phyloP scores from a whole-genome alignment of 2,329 filamentous ascomycete species.

The Aspergillus ochraceus region DNA sequence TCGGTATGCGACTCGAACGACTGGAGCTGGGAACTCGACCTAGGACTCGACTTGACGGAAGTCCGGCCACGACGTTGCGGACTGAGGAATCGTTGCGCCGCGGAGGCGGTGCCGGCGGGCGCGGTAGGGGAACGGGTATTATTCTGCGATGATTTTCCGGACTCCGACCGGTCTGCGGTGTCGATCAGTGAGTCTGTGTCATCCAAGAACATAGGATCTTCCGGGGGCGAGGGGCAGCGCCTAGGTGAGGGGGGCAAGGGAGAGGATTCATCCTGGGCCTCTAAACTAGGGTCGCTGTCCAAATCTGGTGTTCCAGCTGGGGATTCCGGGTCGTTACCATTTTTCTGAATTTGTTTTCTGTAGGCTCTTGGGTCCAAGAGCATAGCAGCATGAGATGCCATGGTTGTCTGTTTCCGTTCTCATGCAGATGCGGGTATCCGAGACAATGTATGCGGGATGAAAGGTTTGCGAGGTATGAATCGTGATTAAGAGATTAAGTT shows the following conservation, averaged over 20 bases:
- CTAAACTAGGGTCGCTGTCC: conserved; percentile 8
- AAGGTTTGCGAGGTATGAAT: not conserved
- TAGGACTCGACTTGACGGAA: conserved; percentile 7
- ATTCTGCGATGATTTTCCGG: conserved; percentile 13
- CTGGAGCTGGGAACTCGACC: conserved; percentile 18
- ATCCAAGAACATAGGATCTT: conserved; percentile 16
- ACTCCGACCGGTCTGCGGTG: conserved; percentile 22
- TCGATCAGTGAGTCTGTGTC: conserved; percentile 25
- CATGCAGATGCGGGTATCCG: conserved; percentile 15
- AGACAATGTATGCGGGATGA: conserved; percentile 3
- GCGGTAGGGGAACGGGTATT: conserved; percentile 16
- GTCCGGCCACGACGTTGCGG: conserved; percentile 17
- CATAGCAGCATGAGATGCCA: conserved; percentile 44
- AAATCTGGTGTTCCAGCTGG: conserved; percentile 9
- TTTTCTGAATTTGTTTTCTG: conserved; percentile 36
- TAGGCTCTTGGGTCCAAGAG: conserved; percentile 46
- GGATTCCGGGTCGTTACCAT: conserved; percentile 30
- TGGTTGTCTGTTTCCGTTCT: conserved; percentile 18
- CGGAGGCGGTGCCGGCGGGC: conserved; percentile 27
- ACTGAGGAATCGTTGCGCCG: conserved; percentile 22
- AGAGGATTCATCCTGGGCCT: conserved; percentile 8
- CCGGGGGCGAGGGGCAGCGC: conserved; percentile 14
- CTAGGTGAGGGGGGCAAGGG: conserved; percentile 12
- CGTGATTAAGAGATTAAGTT: not conserved
- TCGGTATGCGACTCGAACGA: conserved; percentile 14